Evolutionary conservation across 345 rosid genomes (phyloP).

Genomic region (Rhodomyrtus tomentosa): DNA sequence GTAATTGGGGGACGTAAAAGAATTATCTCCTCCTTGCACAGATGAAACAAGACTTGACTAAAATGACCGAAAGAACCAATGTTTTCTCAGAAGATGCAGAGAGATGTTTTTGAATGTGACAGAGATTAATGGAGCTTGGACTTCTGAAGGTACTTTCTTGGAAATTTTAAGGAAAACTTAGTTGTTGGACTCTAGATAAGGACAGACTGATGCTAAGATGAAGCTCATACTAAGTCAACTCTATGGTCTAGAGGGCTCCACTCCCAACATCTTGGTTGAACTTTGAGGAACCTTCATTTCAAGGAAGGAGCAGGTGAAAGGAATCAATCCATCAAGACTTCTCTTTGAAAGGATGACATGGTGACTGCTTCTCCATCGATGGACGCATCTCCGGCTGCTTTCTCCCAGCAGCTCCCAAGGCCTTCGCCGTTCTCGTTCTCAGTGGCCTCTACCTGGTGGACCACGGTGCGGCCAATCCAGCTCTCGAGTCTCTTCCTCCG

Average conservation of each 20-base stretch:
- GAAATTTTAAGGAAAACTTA: background rate
- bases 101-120: background rate
- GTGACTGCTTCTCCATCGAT: slow-evolving; percentile 18
- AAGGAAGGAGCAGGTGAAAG: slow-evolving; percentile 3
- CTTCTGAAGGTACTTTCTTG: background rate
- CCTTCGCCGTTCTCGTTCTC: slow-evolving; percentile 59
- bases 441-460: slow-evolving; percentile 23
- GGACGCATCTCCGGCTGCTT: slow-evolving; percentile 29
- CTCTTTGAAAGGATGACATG: slow-evolving; percentile 4
- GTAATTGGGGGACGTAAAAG: background rate
- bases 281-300: background rate
- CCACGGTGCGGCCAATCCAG: slow-evolving; percentile 24
- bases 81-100: background rate
- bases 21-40: background rate
- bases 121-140: background rate
- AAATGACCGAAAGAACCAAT: background rate
- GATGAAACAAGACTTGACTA: background rate
- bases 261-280: background rate
- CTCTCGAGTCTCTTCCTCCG: slow-evolving; percentile 30
- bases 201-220: background rate
- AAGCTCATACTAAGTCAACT: background rate
- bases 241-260: background rate
- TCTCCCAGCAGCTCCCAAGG: slow-evolving; percentile 25
- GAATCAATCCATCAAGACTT: background rate
- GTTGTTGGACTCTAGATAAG: background rate